Percentiles rank a stretch among this genome's conserved stretches.
These are phyloP conservation scores for Emmonsia crescens DNA, from an alignment of 2,329 filamentous ascomycete species.

Conservation along the genomic window DNA sequence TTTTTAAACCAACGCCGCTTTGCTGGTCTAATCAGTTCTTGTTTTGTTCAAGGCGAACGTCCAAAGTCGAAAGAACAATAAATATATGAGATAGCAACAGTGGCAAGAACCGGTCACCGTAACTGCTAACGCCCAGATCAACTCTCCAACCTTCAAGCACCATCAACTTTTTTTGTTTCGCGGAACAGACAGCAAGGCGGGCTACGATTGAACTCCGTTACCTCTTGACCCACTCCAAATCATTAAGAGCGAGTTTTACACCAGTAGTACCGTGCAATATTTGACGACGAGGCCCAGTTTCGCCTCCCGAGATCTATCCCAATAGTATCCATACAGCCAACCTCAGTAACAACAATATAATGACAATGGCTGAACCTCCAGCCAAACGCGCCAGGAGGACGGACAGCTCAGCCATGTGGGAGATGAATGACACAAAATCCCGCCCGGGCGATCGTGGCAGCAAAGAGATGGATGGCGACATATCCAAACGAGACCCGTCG, in stretches of 20 bases:
- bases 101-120: constrained; percentile 18
- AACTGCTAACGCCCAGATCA: constrained; percentile 16
- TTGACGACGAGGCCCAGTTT: not conserved
- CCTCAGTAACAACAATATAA: not conserved
- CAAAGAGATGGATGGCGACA: constrained; percentile 26
- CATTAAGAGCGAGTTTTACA: not conserved
- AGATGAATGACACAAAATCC: constrained; percentile 30
- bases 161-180: not conserved
- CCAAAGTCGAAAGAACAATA: too few relatives aligned
- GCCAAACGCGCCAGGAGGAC: constrained; percentile 41
- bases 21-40: too few relatives aligned
- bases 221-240: not conserved
- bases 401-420: constrained; percentile 55
- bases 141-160: not conserved
- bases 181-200: not conserved
- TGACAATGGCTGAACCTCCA: constrained; percentile 36
- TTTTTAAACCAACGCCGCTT: not conserved
- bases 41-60: too few relatives aligned
- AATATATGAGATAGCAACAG: constrained; percentile 3
- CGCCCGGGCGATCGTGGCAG: constrained; percentile 19
- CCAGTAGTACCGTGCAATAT: not conserved
- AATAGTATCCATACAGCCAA: not conserved
- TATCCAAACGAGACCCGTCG: constrained; percentile 24
- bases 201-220: not conserved
- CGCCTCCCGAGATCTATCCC: not conserved